Percentiles rank a stretch among this genome's conserved stretches.
These are phyloP conservation scores for Xylaria sp. DNA, from an alignment of 2,329 filamentous ascomycete species.

Conservation along the genomic window DNA sequence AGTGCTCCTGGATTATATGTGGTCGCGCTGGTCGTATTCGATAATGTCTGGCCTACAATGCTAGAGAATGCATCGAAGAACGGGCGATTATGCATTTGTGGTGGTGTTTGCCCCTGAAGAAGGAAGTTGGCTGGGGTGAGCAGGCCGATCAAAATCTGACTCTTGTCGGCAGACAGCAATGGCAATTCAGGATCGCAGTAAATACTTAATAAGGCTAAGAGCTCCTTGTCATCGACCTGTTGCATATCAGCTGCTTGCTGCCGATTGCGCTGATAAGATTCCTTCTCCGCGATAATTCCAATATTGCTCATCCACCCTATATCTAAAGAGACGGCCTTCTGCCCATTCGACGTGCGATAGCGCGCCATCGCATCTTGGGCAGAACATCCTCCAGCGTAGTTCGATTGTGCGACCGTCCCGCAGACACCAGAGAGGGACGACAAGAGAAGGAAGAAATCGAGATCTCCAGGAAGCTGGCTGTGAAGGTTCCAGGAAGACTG, in stretches of 20 bases:
- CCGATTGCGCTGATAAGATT: slow-evolving; percentile 32
- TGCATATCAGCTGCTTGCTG: slow-evolving; percentile 35
- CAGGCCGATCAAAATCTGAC: slow-evolving; percentile 38
- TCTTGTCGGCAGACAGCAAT: slow-evolving; percentile 12
- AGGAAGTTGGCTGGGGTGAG: slow-evolving; percentile 37
- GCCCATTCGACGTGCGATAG: slow-evolving; percentile 38
- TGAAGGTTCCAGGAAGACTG: slow-evolving; percentile 43
- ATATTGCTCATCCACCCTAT: slow-evolving; percentile 46
- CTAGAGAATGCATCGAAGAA: slow-evolving; percentile 36
- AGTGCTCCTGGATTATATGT: slow-evolving; percentile 29
- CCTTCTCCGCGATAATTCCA: slow-evolving; percentile 45
- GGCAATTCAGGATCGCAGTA: slow-evolving; percentile 39
- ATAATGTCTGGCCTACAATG: slow-evolving; percentile 7
- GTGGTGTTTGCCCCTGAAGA: slow-evolving; percentile 20
- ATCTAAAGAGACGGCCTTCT: slow-evolving; percentile 44
- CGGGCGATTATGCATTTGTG: slow-evolving; percentile 30
- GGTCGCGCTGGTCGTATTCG: neutral
- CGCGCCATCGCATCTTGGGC: slow-evolving; percentile 46
- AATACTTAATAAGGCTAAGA: slow-evolving; percentile 41
- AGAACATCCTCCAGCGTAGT: slow-evolving; percentile 46
- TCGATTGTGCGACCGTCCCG: slow-evolving; percentile 44
- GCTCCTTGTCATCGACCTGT: slow-evolving; percentile 42
- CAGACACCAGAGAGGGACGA: slow-evolving; percentile 45
- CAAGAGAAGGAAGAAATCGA: slow-evolving; percentile 48
- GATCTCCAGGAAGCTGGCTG: slow-evolving; percentile 37